These are phyloP conservation scores for Karstenula rhodostoma DNA, from an alignment of 2,329 filamentous ascomycete genomes.

Conservation along the genomic window DNA sequence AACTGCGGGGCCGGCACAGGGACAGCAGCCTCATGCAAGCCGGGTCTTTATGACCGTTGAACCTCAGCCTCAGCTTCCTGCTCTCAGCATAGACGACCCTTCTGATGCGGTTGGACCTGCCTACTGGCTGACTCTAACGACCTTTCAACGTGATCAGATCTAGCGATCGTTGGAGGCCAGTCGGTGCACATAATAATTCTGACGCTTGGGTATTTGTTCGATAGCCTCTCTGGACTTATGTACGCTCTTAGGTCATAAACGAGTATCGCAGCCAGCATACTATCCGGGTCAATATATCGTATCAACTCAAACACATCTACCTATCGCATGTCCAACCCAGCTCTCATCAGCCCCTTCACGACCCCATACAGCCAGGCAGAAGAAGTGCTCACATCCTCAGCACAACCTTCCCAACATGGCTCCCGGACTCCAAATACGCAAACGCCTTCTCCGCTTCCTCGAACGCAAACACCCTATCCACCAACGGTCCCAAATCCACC, in stretches of 20 bases:
- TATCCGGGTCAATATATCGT: too few species aligned
- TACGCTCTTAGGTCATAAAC: too few species aligned
- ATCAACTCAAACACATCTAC: too few species aligned
- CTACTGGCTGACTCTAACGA: slow-evolving; percentile 51
- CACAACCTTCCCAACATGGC: slow-evolving; percentile 44
- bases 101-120: slow-evolving; percentile 52
- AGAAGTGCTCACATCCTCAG: slow-evolving; percentile 27
- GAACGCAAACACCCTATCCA: slow-evolving; percentile 47
- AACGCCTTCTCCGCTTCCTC: slow-evolving; percentile 44
- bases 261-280: too few species aligned
- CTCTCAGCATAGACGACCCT: slow-evolving; percentile 53
- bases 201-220: neutral
- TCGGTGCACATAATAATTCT: neutral
- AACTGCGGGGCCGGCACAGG: slow-evolving; percentile 28
- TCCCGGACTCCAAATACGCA: slow-evolving; percentile 45
- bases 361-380: too few species aligned
- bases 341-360: too few species aligned
- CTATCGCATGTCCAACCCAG: too few species aligned
- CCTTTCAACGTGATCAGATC: slow-evolving; percentile 44
- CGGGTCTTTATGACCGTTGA: slow-evolving; percentile 50
- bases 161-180: neutral
- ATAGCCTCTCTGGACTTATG: too few species aligned
- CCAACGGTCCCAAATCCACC: slow-evolving; percentile 35
- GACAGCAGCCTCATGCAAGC: slow-evolving; percentile 49
- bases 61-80: slow-evolving; percentile 49